Evolutionary conservation across 73 alveolate genomes (phyloP), one percentile per base, ranked within the genome.

Genomic region (Paraurostyla sp.): DNA sequence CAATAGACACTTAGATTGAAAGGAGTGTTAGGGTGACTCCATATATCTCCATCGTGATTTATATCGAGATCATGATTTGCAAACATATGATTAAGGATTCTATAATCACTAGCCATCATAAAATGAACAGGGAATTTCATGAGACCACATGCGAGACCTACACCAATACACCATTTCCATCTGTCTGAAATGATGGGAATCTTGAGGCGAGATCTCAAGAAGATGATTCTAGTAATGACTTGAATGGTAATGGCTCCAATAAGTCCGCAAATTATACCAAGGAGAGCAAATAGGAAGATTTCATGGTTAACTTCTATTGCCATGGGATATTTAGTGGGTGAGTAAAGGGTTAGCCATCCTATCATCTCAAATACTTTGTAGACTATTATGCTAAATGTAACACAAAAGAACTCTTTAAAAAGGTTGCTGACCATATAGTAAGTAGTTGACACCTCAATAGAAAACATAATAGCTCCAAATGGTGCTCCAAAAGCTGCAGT

Each of bases 401-500:
- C 92, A 80, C 98, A 92, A 73, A 97, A 93, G 85, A 94, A 95
- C 36, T 96, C 42, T 89, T 93, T 97, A 95, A 96, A 95, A 42
- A 97, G 86, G 81, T 95, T 97, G 78, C 95, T 88, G 33, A 95
- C 98, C 91, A 97, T 89, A 80, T 93, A 97, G 59, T 91, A 92
- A 52, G 97, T 93, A 2, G 97, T 92, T 33, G 98, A 92, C 18
- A 94, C 94, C 84, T 97, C 99, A 78, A 97, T 95, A 62, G 97
- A 87, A 71, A 97, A 97, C 62, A 97, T 54, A 45, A 94, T 93
- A 0, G 98, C 99, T 0, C 99, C 99, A 58, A 97, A 86, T 57
- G 99, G 98, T 42, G 97, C 94, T 27, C 98, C 98, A 58, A 95
- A 94, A 33, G 98, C 94, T 35, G 95, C 94, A 50, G 99, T 96